Evolutionary conservation across 352 stramenopile genomes (phyloP), one percentile per base, ranked within the genome.

Genomic region (Phytophthora niederhauseri): DNA sequence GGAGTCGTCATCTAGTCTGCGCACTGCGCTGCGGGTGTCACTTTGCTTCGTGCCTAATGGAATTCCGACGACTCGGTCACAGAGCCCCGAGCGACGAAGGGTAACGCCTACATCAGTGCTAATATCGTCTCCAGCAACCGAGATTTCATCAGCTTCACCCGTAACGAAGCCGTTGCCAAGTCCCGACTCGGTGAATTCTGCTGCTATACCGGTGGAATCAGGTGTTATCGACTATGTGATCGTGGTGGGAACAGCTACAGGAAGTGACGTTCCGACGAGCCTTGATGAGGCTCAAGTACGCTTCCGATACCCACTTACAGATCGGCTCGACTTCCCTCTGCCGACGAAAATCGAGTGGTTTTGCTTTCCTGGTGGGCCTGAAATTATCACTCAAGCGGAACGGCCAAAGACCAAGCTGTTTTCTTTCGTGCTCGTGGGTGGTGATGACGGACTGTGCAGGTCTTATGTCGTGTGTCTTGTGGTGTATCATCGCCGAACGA

Each of bases 321-420:
- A 95, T 61, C 76, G 83, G 6, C 73, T 55, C 5, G 66, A 82
- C 17, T 95, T 93, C 64, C 81, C 87, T 6, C 56, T 95, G 19
- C 89, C 89, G 1, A 96, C 87, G 1, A 96, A 96, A 71, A 89
- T 96, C 53, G 89, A 96, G 68, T 96, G 89, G 88, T 96, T 96
- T 67, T 96, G 89, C 60, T 95, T 95, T 49, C 87, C 89, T 1
- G 75, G 75, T 22, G 89, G 89, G 6, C 76, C 81, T 0, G 84
- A 96, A 71, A 70, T 89, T 24, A 57, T 92, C 5, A 66, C 68
- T 12, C 79, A 91, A 67, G 34, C 57, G 11, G 36, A 77, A 19
- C 66, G 84, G 12, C 89, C 89, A 0, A 61, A 62, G 17, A 83
- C 77, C 17, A 88, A 87, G 49, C 11, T 91, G 3, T 95, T 94